These are phyloP conservation scores for Rhodosporidiobolus odoratus DNA, from an alignment of 768 basidiomycete species.

Conservation along the genomic window DNA sequence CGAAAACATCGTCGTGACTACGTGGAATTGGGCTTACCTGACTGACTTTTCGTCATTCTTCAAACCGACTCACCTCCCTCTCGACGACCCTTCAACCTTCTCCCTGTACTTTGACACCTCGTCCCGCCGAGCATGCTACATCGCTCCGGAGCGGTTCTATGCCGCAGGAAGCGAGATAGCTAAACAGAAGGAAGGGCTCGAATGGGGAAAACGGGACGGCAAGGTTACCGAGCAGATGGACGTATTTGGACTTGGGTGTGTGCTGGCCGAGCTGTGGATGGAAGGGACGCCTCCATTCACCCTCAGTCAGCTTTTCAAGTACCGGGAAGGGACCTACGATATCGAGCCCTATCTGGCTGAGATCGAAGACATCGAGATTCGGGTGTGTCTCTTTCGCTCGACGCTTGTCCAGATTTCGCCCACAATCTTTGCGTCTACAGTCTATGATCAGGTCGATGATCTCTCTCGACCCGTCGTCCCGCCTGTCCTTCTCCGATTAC, in stretches of 20 bases:
- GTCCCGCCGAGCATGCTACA: slow-evolving; percentile 84
- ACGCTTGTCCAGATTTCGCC: background rate
- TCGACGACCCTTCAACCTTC: slow-evolving; percentile 95
- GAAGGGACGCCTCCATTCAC: slow-evolving; percentile 92
- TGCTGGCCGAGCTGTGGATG: slow-evolving; percentile 88
- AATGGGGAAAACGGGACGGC: slow-evolving; percentile 62
- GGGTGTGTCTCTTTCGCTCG: slow-evolving; percentile 55
- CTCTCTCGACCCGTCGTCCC: slow-evolving; percentile 63
- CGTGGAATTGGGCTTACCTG: slow-evolving; percentile 91
- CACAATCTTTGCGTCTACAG: slow-evolving; percentile 49
- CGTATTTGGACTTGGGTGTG: slow-evolving; percentile 89
- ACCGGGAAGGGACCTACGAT: slow-evolving; percentile 70
- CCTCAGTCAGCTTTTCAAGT: slow-evolving; percentile 90
- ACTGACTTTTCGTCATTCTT: slow-evolving; percentile 86
- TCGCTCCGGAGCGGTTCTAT: slow-evolving; percentile 94
- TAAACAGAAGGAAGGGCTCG: slow-evolving; percentile 60
- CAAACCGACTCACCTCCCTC: slow-evolving; percentile 90
- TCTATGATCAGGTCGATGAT: slow-evolving; percentile 86
- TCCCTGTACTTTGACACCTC: slow-evolving; percentile 97
- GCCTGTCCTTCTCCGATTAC: slow-evolving; percentile 76
- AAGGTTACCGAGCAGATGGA: slow-evolving; percentile 95
- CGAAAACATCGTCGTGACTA: slow-evolving; percentile 91
- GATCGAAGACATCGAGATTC: slow-evolving; percentile 75
- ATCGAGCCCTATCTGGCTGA: slow-evolving; percentile 57
- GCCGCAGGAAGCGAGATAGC: slow-evolving; percentile 68